Conservation (phyloP, 352 stramenopile genomes). For the Blastocystis sp. region DNA sequence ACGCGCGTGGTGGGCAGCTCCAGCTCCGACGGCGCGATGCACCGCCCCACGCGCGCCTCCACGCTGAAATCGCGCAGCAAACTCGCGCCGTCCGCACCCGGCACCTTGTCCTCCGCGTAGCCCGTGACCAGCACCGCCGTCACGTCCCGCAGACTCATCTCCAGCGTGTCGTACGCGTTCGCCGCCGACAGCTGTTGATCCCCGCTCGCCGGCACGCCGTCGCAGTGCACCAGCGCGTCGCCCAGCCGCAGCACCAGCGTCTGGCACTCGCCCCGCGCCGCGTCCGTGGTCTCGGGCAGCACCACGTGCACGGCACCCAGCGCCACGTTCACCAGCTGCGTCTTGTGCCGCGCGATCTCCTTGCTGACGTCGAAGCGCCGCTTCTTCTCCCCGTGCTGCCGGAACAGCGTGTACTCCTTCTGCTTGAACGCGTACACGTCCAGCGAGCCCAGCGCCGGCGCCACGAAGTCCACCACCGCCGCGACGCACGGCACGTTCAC, state of each 20-base stretch:
- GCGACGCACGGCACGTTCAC: conserved; percentile 26
- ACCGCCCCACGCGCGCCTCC: background rate
- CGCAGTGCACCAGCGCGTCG: background rate
- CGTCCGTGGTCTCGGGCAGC: background rate
- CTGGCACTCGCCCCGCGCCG: background rate
- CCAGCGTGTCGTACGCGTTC: background rate
- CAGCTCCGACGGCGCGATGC: background rate
- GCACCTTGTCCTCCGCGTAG: background rate
- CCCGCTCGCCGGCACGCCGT: background rate
- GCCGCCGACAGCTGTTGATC: background rate
- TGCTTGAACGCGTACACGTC: conserved; percentile 50
- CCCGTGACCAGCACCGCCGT: background rate
- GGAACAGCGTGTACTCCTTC: background rate
- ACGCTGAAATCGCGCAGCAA: background rate
- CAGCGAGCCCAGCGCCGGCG: conserved; percentile 41
- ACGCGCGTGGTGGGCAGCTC: background rate
- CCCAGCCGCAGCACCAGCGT: background rate
- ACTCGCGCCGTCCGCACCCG: background rate
- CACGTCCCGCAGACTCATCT: background rate
- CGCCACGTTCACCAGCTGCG: background rate
- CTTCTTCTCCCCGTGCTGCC: background rate
- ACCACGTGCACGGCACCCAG: background rate
- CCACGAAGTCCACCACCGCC: conserved; percentile 44
- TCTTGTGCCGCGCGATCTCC: background rate
- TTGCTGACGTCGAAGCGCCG: background rate